Conservation (phyloP, 176 grass and related monocot genomes). For the Zea luxurians region DNA sequence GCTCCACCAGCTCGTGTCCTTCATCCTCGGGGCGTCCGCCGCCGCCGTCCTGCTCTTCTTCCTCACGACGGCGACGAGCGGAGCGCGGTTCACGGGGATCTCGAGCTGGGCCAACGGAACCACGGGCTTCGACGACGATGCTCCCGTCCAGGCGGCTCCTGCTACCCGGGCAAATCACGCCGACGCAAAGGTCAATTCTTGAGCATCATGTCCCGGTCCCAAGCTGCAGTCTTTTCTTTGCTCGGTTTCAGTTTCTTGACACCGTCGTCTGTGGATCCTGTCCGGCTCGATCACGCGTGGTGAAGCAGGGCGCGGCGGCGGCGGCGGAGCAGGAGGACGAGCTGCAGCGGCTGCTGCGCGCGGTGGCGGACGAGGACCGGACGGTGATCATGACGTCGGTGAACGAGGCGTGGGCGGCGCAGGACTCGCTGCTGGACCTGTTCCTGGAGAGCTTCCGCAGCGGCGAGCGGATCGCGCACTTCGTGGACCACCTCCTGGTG, state of each 20-base stretch:
- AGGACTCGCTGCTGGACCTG: slow-evolving; percentile 68
- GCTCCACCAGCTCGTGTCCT: slow-evolving; percentile 57
- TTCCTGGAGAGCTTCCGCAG: slow-evolving; percentile 70
- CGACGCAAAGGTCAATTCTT: slow-evolving; percentile 15
- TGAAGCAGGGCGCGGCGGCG: too few species aligned
- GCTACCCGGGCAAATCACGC: background rate
- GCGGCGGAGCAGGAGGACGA: slow-evolving; percentile 37
- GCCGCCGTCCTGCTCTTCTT: slow-evolving; percentile 63
- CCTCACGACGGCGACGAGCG: slow-evolving; percentile 34
- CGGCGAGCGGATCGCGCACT: slow-evolving; percentile 54
- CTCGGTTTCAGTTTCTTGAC: too few species aligned
- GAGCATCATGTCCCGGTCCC: background rate
- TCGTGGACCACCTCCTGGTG: slow-evolving; percentile 63
- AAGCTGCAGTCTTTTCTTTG: too few species aligned
- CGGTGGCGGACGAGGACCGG: slow-evolving; percentile 58
- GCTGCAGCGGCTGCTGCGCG: slow-evolving; percentile 49
- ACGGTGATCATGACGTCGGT: slow-evolving; percentile 83
- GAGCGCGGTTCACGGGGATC: slow-evolving; percentile 4
- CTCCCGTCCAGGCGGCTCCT: background rate
- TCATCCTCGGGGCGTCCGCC: slow-evolving; percentile 61
- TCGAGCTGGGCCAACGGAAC: slow-evolving; percentile 51
- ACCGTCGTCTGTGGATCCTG: background rate
- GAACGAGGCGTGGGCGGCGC: slow-evolving; percentile 74
- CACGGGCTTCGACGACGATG: background rate
- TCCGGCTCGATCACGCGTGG: background rate